Evolutionary conservation across 169 alveolate genomes (phyloP), one percentile per base, ranked within the genome.

Genomic region (Eimeria necatrix): DNA sequence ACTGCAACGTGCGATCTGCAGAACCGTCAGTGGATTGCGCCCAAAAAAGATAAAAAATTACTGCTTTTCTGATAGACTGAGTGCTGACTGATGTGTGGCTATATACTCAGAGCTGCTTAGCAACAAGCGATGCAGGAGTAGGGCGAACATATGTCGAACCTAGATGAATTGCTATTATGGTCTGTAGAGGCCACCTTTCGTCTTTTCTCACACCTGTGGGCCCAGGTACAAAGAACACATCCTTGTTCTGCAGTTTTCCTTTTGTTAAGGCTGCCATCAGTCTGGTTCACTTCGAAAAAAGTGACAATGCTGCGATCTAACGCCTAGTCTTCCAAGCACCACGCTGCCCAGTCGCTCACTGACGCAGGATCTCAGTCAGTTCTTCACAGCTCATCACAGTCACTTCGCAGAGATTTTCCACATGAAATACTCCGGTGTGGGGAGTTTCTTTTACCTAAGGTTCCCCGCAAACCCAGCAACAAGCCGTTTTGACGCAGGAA

Each of bases 1-100:
- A 85, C 93, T 2, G 60, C 93, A 32, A 85, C 93, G 26, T 85
- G 93, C n/a, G 93, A 85, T 24, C 93, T 85, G 93, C 52, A 85
- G 46, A 56, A 56, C 16, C 70, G 24, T 59, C 70, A 80, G 51
- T 49, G 14, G 70, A 49, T 10, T 2, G 32, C 76, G 41, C 49
- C 46, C 24, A 6, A 53, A 68, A 20, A 64, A 24, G 8, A 26
- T 24, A 16, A 22, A 18, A 12, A 14, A 76, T 32, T 20, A 32
- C 59, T 32, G 41, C 59, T 10, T 24, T 49, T 20, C 9, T 24
- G 56, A 20, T 14, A 2, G 59, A 32, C 32, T 83, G 76, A 56
- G 1, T 76, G 68, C 46, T 5, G n/a, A 20, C 64, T 46, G 26
- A 32, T 32, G 5, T 52, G 71, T n/a, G 24, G 53, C 73, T 51